These are phyloP conservation scores for Colletotrichum echinochloae DNA, from an alignment of 2,329 filamentous ascomycete species.

Conservation along the genomic window DNA sequence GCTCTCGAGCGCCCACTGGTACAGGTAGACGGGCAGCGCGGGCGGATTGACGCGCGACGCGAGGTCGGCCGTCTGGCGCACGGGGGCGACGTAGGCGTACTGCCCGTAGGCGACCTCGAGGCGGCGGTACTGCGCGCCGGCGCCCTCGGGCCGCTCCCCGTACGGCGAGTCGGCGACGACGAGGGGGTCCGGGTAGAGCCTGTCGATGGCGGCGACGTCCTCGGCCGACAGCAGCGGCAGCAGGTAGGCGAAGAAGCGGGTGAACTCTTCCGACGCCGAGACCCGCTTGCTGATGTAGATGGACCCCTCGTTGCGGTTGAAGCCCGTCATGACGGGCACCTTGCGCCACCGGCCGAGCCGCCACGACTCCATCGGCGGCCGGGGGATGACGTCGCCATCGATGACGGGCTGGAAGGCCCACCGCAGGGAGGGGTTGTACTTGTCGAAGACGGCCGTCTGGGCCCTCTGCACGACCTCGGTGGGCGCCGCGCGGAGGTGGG, in stretches of 20 bases:
- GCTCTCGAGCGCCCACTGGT: slow-evolving; percentile 68
- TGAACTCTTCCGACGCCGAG: slow-evolving; percentile 51
- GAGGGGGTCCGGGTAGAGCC: slow-evolving; percentile 67
- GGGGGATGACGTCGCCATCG: slow-evolving; percentile 69
- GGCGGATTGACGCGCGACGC: slow-evolving; percentile 54
- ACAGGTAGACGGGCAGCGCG: slow-evolving; percentile 51
- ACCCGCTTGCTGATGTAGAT: slow-evolving; percentile 69
- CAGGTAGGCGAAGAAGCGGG: slow-evolving; percentile 71
- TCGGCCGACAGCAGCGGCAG: slow-evolving; percentile 66
- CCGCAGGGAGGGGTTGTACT: slow-evolving; percentile 57
- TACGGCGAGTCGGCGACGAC: slow-evolving; percentile 34
- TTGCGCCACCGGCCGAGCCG: slow-evolving; percentile 63
- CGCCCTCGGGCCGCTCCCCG: slow-evolving; percentile 40
- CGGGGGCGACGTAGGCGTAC: slow-evolving; percentile 75
- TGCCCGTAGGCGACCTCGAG: slow-evolving; percentile 72
- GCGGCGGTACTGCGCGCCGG: slow-evolving; percentile 67
- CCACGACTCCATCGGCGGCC: slow-evolving; percentile 70
- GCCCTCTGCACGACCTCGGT: slow-evolving; percentile 54
- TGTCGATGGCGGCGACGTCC: slow-evolving; percentile 66
- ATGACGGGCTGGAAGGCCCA: slow-evolving; percentile 79
- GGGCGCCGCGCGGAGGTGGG: slow-evolving; percentile 60
- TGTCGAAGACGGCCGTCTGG: slow-evolving; percentile 57
- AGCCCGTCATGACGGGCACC: slow-evolving; percentile 75
- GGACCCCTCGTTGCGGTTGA: slow-evolving; percentile 77
- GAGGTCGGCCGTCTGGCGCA: slow-evolving; percentile 68